Evolutionary conservation across 2,329 filamentous ascomycete genomes (phyloP), one percentile per base, ranked within the genome.

Genomic region (Mycosphaerella sp.): DNA sequence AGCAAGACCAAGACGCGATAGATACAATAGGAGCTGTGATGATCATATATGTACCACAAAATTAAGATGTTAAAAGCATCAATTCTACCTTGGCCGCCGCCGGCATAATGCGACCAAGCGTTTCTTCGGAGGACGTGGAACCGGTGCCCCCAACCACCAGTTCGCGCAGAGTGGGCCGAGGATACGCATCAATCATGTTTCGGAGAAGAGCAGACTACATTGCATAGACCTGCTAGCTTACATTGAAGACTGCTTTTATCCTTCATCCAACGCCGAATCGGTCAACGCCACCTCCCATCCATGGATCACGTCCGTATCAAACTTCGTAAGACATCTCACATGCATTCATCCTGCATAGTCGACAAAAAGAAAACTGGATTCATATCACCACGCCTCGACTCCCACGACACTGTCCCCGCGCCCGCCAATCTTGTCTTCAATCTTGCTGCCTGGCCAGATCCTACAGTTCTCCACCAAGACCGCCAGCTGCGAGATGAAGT

Each of bases 1-100:
- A 52, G 76, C 67, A 74, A 71, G 59, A 53, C 51, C 36, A 62
- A 62, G 58, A 62, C 58, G 39, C 56, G 59, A 55, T 61, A 49
- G 53, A 43, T 11, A 6, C 11, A 8, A 14, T 9, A 34, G 12
- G 34, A 8, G 10, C 10, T 10, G 34, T n/a, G 34, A 38, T n/a
- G 34, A 38, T n/a, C 12, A 11, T 38, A 38, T n/a, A 38, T 38
- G 34, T 38, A 38, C 12, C 12, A 38, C 3, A n/a, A 38, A 38
- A 38, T 11, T 38, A 38, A 38, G 12, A 11, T 11, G 34, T 2
- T 4, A 9, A 38, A 38, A 38, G 34, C 34, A 38, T 38, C 34
- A 10, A n/a, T 38, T 38, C 12, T 38, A 38, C 34, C 26, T 29
- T 29, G 26, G 26, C 26, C 26, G 26, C 26, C 26, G 5, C 26